These are phyloP conservation scores for Trichoderma pleuroti DNA, from an alignment of 2,329 filamentous ascomycete genomes.

Conservation along the genomic window DNA sequence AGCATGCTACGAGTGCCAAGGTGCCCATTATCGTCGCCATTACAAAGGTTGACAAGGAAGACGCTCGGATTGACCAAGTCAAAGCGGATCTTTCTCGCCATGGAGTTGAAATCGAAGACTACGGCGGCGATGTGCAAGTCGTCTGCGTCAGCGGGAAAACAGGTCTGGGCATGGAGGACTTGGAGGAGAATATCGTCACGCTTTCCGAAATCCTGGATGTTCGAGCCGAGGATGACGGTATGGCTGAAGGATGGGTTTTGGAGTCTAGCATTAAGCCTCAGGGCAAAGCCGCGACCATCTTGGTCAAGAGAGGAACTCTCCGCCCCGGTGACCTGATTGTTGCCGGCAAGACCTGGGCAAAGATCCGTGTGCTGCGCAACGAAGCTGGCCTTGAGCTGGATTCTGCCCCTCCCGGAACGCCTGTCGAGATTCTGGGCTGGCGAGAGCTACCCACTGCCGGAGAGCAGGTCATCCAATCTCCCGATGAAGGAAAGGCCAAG, in stretches of 20 bases:
- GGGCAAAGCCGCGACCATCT: conserved; percentile 82
- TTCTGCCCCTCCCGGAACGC: conserved; percentile 80
- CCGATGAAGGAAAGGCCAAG: conserved; percentile 73
- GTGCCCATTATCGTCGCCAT: conserved; percentile 97
- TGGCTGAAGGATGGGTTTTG: conserved; percentile 88
- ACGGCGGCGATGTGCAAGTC: conserved; percentile 88
- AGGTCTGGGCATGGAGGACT: conserved; percentile 81
- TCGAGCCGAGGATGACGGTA: conserved; percentile 71
- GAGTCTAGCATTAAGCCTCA: conserved; percentile 84
- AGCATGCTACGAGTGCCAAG: conserved; percentile 80
- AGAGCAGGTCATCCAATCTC: conserved; percentile 80
- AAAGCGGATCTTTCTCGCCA: conserved; percentile 82
- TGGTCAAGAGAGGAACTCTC: conserved; percentile 84
- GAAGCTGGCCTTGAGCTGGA: conserved; percentile 71
- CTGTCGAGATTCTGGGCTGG: conserved; percentile 95
- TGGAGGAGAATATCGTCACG: conserved; percentile 86
- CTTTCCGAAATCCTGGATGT: conserved; percentile 89
- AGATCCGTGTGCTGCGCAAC: conserved; percentile 78
- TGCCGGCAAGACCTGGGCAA: conserved; percentile 83
- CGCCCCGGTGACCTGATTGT: conserved; percentile 77
- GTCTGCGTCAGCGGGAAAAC: conserved; percentile 92
- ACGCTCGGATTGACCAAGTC: conserved; percentile 74
- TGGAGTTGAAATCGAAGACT: conserved; percentile 90
- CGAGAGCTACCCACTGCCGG: conserved; percentile 76
- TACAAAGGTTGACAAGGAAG: conserved; percentile 92